Base-by-base conservation (phyloP, 345 rosid genomes). In the Streptanthus diversifolius region DNA sequence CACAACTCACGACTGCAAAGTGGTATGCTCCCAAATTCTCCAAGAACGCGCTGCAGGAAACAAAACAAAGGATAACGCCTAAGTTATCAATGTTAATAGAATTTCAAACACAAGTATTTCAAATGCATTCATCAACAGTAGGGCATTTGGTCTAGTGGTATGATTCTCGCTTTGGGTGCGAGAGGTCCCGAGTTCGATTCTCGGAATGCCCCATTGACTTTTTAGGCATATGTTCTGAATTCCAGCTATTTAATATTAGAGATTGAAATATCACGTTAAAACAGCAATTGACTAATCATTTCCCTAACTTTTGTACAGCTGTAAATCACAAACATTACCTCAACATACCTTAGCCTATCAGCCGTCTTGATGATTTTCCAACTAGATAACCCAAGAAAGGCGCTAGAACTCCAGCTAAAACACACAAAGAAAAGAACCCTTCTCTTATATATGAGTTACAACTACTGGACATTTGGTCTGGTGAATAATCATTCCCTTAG, bases 151-250 rank as follows among this genome's bases (percentile, higher is more conserved):
- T 86, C 87, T 88, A 87, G 90, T 89, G 89, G 92, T 83, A 85
- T 84, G 91, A 88, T 89, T 89, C 93, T 92, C 76, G 89, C 91
- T 92, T 87, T 78, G 88, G 93, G 90, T 83, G 90, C 82, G 83
- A 93, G 89, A 88, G 86, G 87, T 90, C 93, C 86, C 75, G 85
- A 90, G 89, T 85, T 84, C 66, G 70, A 83, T 88, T 88, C 88
- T 83, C 82, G 91, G 89, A 60, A 49, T 71, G 52, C 75, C 75
- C 62, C 25, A 6, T 62, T 60, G 60, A 53, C 37, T n/a, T 72
- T 72, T 72, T 52, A 8, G 49, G 17, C 40, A 17, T 39, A 11
- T 49, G 33, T 72, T 62, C 8, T 18, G 33, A 27, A 7, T 27
- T 24, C 25, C 54, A 29, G 7, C 30, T 27, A 1, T 39, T 17